A percentile compares a stretch with the other conserved stretches of the same genome.
Conservation (phyloP, 345 rosid genomes). For the Salix purpurea region DNA sequence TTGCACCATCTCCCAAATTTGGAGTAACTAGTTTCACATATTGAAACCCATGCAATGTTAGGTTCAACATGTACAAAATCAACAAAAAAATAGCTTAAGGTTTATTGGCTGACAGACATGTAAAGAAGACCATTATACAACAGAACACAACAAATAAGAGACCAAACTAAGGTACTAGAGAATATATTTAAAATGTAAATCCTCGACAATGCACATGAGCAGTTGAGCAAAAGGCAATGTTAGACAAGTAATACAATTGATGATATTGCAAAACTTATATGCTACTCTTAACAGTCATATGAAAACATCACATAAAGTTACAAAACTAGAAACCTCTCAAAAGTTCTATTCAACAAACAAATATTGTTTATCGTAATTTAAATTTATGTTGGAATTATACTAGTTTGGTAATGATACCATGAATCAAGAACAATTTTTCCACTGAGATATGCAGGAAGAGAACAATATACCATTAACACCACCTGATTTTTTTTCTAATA, state of each 20-base stretch:
- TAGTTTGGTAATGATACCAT: neutral
- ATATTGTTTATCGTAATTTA: neutral
- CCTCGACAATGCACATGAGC: neutral
- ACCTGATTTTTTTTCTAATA: neutral
- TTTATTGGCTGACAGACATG: neutral
- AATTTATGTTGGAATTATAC: neutral
- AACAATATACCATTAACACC: neutral
- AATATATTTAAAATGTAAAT: neutral
- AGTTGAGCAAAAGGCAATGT: neutral
- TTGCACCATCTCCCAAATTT: constrained; percentile 40
- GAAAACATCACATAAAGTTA: neutral
- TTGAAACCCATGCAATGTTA: constrained; percentile 18
- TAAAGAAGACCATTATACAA: neutral
- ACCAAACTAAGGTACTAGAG: neutral
- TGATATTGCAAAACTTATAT: neutral
- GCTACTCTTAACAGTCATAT: neutral
- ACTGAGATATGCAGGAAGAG: neutral
- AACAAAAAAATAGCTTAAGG: neutral
- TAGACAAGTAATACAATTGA: neutral
- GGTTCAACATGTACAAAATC: neutral
- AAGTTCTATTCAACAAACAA: neutral
- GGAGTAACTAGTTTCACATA: constrained; percentile 23
- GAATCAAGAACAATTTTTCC: neutral
- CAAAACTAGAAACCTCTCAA: constrained; percentile 1
- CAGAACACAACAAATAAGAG: neutral